Base-by-base conservation (phyloP, 2,329 filamentous ascomycete genomes). In the Exophiala bonariae region DNA sequence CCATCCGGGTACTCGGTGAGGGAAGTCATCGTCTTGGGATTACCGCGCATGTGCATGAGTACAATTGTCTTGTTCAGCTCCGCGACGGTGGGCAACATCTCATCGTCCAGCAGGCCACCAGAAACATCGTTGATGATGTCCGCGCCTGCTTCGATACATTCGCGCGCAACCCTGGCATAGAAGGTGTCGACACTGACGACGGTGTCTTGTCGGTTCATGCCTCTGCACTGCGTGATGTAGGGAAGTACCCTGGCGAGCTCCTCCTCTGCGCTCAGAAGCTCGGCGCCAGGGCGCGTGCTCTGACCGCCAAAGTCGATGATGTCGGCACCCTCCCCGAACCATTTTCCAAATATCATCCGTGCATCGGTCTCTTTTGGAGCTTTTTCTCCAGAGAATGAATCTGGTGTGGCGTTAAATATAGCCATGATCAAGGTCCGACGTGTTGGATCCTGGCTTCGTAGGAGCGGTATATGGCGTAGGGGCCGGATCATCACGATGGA, bases 91-190 rank as follows among this genome's bases (percentile, higher is more conserved):
- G 82, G 61, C 1, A 99, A 79, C 90, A 99, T 97, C 1, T 79
- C 77, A 0, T 80, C 71, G 64, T 97, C 93, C 41, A 96, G 74
- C 3, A 75, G 64, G 3, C 93, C 93, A 1, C 86, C 89, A 0
- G 89, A 95, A 28, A 99, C 84, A 66, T 99, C 93, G 70, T 99
- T 99, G 70, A 99, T 82, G 54, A 99, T 87, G 64, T 96, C 85
- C 5, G 91, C 92, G 41, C 93, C 93, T 3, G 85, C 87, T 19
- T 75, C 71, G 47, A 93, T 77, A 14, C 89, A 88, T 16, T 81
- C 81, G 59, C 84, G 80, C 2, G 92, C 93, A 2, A 99, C 92
- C 1, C 75, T 72, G 0, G 92, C 87, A 23, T 89, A 87, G 71
- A 95, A 99, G 3, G 93, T 99, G 71, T 99, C 93, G 50, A 99